phyloP scores from a whole-genome alignment of 352 stramenopile genomes.

The Blastocystis sp. region DNA sequence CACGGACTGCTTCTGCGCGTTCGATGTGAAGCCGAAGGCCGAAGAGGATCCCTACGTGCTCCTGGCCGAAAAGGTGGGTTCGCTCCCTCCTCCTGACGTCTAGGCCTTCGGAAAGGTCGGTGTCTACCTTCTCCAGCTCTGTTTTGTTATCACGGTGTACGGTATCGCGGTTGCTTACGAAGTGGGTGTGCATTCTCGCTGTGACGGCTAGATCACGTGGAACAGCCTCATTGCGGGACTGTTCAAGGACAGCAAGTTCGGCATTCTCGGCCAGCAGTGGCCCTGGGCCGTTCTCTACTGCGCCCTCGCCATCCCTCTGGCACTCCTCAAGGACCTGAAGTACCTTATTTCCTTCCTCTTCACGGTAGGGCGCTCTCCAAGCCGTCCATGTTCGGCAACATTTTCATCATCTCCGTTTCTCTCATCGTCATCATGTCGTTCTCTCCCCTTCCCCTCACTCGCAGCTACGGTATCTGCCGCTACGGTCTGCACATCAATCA shows the following conservation, averaged over 20 bases:
- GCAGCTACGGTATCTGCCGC: conserved; percentile 56
- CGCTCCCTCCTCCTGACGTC: background rate
- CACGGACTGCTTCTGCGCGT: conserved; percentile 56
- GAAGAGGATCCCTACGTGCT: conserved; percentile 67
- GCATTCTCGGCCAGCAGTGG: conserved; percentile 43
- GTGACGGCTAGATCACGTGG: conserved; percentile 49
- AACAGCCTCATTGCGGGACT: conserved; percentile 48
- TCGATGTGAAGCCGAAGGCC: conserved; percentile 46
- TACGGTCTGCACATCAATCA: conserved; percentile 50
- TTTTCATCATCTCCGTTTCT: conserved; percentile 62
- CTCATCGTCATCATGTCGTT: conserved; percentile 64
- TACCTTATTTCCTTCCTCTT: background rate
- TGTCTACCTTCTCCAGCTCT: conserved; percentile 51
- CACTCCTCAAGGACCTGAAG: conserved; percentile 44
- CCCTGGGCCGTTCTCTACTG: conserved; percentile 64
- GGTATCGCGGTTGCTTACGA: conserved; percentile 67
- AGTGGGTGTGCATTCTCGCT: background rate
- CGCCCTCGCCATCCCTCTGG: conserved; percentile 28
- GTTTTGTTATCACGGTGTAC: conserved; percentile 70
- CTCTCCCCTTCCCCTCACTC: background rate
- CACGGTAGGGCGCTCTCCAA: background rate
- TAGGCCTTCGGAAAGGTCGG: conserved; percentile 66
- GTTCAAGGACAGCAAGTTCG: conserved; percentile 26
- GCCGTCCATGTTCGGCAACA: conserved; percentile 48
- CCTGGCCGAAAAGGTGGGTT: conserved; percentile 49